Percentiles rank a stretch among this genome's conserved stretches.
These are phyloP conservation scores for Fusarium piperis DNA, from an alignment of 2,329 filamentous ascomycete species.

Conservation along the genomic window DNA sequence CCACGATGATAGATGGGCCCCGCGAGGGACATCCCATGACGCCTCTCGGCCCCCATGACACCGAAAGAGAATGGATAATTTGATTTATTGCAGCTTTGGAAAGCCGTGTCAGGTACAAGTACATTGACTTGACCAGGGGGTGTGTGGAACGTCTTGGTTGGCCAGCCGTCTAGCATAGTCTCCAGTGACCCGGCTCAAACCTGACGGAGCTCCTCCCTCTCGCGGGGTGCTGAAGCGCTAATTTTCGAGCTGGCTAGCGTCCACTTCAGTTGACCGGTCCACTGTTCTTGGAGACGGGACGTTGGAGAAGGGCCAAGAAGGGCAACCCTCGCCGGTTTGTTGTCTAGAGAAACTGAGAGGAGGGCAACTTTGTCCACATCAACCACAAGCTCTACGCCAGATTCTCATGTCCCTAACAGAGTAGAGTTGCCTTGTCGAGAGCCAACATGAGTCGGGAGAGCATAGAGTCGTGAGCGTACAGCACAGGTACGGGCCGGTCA, in stretches of 20 bases:
- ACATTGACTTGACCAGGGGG: background rate
- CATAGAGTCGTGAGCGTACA: background rate
- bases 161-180: background rate
- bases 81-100: background rate
- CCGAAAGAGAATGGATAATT: constrained; percentile 2
- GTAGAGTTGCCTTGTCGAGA: background rate
- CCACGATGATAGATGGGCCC: constrained; percentile 18
- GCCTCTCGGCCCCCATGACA: constrained; percentile 26
- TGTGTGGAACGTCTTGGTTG: background rate
- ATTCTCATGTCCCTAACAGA: background rate
- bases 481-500: constrained; percentile 2
- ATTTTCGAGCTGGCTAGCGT: constrained; percentile 1
- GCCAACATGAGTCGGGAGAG: background rate
- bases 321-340: constrained; percentile 18
- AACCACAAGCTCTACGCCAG: background rate
- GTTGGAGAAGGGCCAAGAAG: constrained; percentile 25
- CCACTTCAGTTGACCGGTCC: background rate
- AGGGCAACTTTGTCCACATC: background rate
- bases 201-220: constrained; percentile 10
- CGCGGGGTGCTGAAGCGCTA: constrained; percentile 25
- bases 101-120: background rate
- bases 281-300: constrained; percentile 16
- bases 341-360: background rate
- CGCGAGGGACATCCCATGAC: constrained; percentile 24
- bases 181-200: background rate